Evolutionary conservation across 768 basidiomycete genomes (phyloP), one percentile per base, ranked within the genome.

Genomic region (Hygrophorus russula): DNA sequence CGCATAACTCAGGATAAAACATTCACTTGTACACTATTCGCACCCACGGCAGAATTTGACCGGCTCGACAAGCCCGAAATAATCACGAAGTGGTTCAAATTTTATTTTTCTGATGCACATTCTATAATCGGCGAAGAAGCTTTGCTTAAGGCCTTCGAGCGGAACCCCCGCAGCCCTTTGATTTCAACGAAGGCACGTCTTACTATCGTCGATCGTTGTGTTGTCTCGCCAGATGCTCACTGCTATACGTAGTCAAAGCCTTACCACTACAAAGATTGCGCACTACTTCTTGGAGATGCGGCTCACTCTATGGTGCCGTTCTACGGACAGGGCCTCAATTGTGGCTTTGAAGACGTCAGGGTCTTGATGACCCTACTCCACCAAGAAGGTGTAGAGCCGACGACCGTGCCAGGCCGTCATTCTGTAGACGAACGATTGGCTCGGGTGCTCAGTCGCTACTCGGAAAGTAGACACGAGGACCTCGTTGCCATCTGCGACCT

Each of bases 291-390:
- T 39, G 94, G 94, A 44, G 94, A 99, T 62, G 84, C 94, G 32
- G 89, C 91, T 9, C 94, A 99, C 62, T 85, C 90, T 34, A 97
- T 98, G 92, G 92, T 93, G n/a, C 93, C 94, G 49, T 93, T 92
- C 66, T 92, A 86, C 59, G 87, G 94, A 34, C 94, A 99, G 70
- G 94, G 94, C 33, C 73, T 98, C 53, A 99, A 99, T 58, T 96
- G 93, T 57, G 94, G 94, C 12, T 74, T 99, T 41, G 94, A 99
- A 65, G 94, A 99, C 61, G 92, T 98, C 53, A 79, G 96, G 51
- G 77, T 98, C 41, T 72, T 99, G 51, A 75, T 80, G 46, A 70
- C 76, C 24, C 64, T 92, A 44, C 70, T 97, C 54, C 74, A 76
- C 44, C 71, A 80, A 46, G 79, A 84, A 60, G 71, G 71, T 12